Percentiles rank a stretch among this genome's conserved stretches.
These are phyloP conservation scores for Euryodendron excelsum DNA, from an alignment of 148 eudicot species.

Conservation along the genomic window DNA sequence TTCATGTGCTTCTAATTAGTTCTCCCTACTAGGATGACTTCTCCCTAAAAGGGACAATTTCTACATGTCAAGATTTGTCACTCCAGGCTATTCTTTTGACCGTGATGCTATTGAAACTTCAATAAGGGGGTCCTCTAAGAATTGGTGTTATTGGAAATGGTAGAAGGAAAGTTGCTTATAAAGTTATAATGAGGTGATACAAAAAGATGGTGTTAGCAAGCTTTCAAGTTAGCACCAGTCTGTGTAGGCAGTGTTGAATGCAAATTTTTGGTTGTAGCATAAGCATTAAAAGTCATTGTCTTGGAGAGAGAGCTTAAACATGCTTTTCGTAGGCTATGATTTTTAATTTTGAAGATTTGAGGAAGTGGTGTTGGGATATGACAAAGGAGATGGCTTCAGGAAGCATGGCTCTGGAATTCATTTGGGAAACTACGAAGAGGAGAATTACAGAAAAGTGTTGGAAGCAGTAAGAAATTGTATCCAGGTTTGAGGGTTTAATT, in stretches of 20 bases:
- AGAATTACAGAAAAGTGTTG: not conserved
- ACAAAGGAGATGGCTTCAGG: not conserved
- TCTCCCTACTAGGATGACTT: too few species aligned
- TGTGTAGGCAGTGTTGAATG: too few species aligned
- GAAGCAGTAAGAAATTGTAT: not conserved
- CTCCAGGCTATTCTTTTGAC: too few species aligned
- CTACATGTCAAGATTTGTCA: too few species aligned
- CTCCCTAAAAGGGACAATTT: too few species aligned
- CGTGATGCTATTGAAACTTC: too few species aligned
- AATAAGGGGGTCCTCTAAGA: too few species aligned
- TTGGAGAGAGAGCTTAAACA: not conserved
- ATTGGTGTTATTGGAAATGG: not conserved
- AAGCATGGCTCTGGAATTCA: not conserved
- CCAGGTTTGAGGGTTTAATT: not conserved
- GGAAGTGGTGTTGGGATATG: not conserved
- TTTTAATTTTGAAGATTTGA: too few species aligned
- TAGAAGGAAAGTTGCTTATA: not conserved
- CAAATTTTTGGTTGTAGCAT: too few species aligned
- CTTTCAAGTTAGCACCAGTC: too few species aligned
- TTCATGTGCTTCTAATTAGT: too few species aligned
- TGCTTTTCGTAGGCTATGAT: not conserved
- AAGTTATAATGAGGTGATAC: not conserved
- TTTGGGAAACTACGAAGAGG: not conserved
- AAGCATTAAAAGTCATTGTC: too few species aligned
- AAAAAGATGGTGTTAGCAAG: not conserved